Base-by-base conservation (phyloP, 2,329 filamentous ascomycete genomes). In the Ophiostoma australiae region DNA sequence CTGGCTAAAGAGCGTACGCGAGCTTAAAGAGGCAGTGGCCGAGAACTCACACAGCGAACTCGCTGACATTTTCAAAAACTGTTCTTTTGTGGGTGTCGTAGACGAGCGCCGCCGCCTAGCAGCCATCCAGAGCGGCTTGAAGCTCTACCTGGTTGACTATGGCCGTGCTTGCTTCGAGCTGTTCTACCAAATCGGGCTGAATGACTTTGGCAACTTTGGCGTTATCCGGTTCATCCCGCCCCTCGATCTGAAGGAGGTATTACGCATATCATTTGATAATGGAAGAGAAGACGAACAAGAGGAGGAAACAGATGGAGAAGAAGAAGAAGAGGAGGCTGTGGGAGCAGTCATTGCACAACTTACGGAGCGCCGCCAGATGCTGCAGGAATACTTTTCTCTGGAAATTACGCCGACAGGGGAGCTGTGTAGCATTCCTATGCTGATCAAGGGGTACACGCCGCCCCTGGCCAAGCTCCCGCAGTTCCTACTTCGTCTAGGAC, bases 131-230 rank as follows among this genome's bases (percentile, higher is more conserved):
- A 90, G 92, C 48, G 95, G 94, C 17, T 91, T 98, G 10, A 97
- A 94, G 78, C 86, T 99, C 8, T 97, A 91, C 79, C 86, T 99
- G 31, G 85, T 99, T 69, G 95, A 99, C 80, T 99, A 99, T 77
- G 95, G 93, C 13, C 89, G 94, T 78, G 82, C 91, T 1, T 91
- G 89, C 78, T 91, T 89, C 73, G 94, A 98, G 76, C 96, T 94
- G 79, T 96, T 98, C 79, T 99, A 99, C 81, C 95, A 99, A 80
- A 82, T 98, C 27, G 94, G 93, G 0, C 85, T 99, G 48, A 97
- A 93, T 0, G 93, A 99, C 77, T 99, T 99, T 80, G 93, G 91
- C 1, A 69, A 99, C 78, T 97, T 97, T 77, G 95, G 95, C 2
- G 80, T 84, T 31, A 93, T 99, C 72, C 88, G 87, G 13, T 93